Evolutionary conservation across 1,284 basidiomycete genomes (phyloP).

Genomic region (Trichosporon faecale): DNA sequence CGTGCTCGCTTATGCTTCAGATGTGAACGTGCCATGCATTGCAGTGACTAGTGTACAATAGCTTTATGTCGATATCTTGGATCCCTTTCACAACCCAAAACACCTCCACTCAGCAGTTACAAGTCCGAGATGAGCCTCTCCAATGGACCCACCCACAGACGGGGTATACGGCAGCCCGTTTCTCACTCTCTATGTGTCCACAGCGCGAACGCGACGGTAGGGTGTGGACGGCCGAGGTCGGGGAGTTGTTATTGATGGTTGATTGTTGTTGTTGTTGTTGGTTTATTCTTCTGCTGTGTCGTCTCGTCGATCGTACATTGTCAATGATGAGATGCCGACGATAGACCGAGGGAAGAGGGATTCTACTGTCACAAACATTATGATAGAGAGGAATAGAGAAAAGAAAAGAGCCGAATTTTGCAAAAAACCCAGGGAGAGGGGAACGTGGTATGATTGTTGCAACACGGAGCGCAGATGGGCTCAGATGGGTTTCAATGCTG

Average conservation of each 20-base stretch:
- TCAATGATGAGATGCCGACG: slow-evolving; percentile 8
- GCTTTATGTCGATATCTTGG: slow-evolving; percentile 12
- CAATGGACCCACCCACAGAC: slow-evolving; percentile 7
- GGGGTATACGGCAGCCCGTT: slow-evolving; percentile 9
- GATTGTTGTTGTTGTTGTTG: slow-evolving; percentile 2
- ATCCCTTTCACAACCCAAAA: slow-evolving; percentile 14
- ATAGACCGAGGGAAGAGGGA: slow-evolving; percentile 18
- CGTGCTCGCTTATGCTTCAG: not conserved
- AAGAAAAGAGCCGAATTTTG: slow-evolving; percentile 8
- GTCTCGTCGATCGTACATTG: slow-evolving; percentile 10
- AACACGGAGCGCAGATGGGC: slow-evolving; percentile 10
- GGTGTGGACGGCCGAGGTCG: slow-evolving; percentile 6
- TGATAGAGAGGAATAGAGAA: slow-evolving; percentile 15
- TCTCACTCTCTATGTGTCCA: slow-evolving; percentile 10
- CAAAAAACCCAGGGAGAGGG: slow-evolving; percentile 15
- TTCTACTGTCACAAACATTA: slow-evolving; percentile 32
- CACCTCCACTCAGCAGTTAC: slow-evolving; percentile 7
- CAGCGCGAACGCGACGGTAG: not conserved
- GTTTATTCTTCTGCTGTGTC: slow-evolving; percentile 7
- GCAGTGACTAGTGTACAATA: slow-evolving; percentile 32
- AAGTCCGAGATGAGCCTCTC: slow-evolving; percentile 1
- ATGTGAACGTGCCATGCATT: slow-evolving; percentile 31
- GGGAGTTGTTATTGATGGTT: slow-evolving; percentile 9
- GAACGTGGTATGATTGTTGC: slow-evolving; percentile 13
- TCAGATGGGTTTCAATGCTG: slow-evolving; percentile 4